Evolutionary conservation across 208 protist genomes (phyloP), one percentile per base, ranked within the genome.

Genomic region (Wallacemonas collosoma): DNA sequence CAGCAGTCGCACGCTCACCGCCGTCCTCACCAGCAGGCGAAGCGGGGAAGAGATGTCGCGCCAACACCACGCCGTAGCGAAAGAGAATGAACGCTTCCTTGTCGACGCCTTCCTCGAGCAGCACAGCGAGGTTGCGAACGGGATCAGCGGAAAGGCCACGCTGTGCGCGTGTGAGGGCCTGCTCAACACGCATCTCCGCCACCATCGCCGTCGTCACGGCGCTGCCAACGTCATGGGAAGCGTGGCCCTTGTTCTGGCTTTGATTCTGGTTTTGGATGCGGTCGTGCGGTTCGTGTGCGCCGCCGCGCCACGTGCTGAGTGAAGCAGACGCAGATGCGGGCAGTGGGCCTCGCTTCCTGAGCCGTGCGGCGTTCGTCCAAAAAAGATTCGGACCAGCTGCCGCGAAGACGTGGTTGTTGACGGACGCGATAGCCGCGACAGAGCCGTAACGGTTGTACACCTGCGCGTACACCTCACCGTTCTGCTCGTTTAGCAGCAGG

Each of bases 391-490:
- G 86, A 17, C 89, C 89, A 2, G 77, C 75, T 35, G 72, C 79
- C 38, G 73, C 82, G 2, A 94, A 45, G 15, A 65, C 60, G 60
- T 65, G 60, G 4, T 41, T 41, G 6, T 4, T 4, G 41, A 65
- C 60, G 8, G 60, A 65, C 4, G 60, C 60, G 4, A 65, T 41
- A 6, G 60, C 26, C 8, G 79, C 64, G 35, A 72, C 55, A 12
- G 76, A 79, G 63, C 65, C 76, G 53, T 81, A 47, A 1, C 76
- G 80, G 47, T 76, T 83, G 73, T 87, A 90, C 14, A 89, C 84
- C 73, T 91, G 89, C 41, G 75, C 57, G 75, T 94, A 89, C 41
- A 94, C 67, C 63, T 90, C 80, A 0, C 89, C 89, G 56, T 84
- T 83, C 15, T 79, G 72, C 2, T 63, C 48, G 70, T 87, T 82